phyloP scores from a whole-genome alignment of 2,329 filamentous ascomycete species.

The Talaromyces sp. region DNA sequence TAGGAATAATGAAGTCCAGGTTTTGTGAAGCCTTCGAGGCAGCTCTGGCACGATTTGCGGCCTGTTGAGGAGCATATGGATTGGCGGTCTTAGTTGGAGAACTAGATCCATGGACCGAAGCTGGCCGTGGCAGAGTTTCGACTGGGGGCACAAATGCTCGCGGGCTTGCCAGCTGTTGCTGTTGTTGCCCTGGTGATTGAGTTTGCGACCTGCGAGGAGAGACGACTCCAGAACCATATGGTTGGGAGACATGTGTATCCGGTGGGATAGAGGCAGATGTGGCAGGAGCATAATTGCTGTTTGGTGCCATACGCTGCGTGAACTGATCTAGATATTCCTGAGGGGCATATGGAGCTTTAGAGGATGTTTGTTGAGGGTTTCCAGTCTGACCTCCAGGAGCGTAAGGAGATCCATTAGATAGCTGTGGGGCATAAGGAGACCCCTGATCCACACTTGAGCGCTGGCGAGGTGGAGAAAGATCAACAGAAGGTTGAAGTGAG shows the following conservation, averaged over 20 bases:
- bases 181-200: constrained; percentile 60
- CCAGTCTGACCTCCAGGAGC: constrained; percentile 5
- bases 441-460: constrained; percentile 25
- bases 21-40: constrained; percentile 46
- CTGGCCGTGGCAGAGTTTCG: constrained; percentile 55
- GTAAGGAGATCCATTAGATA: constrained; percentile 7
- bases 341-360: constrained; percentile 37
- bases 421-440: constrained; percentile 15
- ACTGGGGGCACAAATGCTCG: constrained; percentile 45
- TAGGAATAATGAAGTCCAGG: constrained; percentile 59
- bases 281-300: constrained; percentile 14
- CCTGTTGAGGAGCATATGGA: constrained; percentile 38
- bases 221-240: constrained; percentile 32
- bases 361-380: constrained; percentile 27
- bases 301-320: constrained; percentile 32
- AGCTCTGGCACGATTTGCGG: constrained; percentile 41
- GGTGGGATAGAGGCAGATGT: constrained; percentile 11
- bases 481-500: constrained; percentile 29
- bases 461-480: constrained; percentile 26
- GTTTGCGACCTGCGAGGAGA: constrained; percentile 57
- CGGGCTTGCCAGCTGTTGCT: constrained; percentile 54
- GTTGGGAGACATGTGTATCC: constrained; percentile 23
- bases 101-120: constrained; percentile 55
- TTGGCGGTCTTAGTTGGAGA: constrained; percentile 43
- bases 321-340: constrained; percentile 36